Evolutionary conservation across 202 grass and related monocot species (phyloP), one percentile per base, ranked within the genome.

Genomic region (Eragrostis tef): DNA sequence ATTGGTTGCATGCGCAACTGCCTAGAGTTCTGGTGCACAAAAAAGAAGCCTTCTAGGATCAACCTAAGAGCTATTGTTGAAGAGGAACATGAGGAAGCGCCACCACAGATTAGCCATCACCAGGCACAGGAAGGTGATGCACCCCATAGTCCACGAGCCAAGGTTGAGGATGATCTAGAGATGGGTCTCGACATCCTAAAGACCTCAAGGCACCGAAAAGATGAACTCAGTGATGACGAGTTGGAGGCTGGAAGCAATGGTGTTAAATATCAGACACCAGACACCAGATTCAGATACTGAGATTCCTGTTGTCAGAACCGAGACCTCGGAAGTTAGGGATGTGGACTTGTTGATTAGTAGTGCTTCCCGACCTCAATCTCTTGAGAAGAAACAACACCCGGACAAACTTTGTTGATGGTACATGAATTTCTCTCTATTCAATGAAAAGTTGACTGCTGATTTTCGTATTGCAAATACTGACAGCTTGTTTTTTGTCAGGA

Each of bases 31-130:
- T 87, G 88, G 25, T 94, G 91, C 81, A 87, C 86, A 21, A 83
- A 85, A 84, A 91, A 74, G 56, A 92, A 82, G 75, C 87, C 91
- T 87, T 97, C 94, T 67, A 82, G 76, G 87, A 92, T 90, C 74
- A 89, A 92, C 5, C 65, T 94, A 29, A 83, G 81, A 81, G 87
- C 74, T 42, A 81, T 85, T 83, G 89, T 94, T 59, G 85, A 87
- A 81, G 94, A 97, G 51, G 84, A 91, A 73, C 63, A 60, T 17
- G 81, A 56, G 83, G 76, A 62, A 67, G 58, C 74, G 2, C 59
- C 22, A 15, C 69, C 82, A 73, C 60, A 48, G 64, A 66, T 65
- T 11, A 91, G 69, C 51, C 74, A 64, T 70, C 50, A 60, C 51
- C 78, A 47, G 11, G 12, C 41, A 27, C 47, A 29, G 1, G 84